These are phyloP conservation scores for Ganoderma lucidum DNA, from an alignment of 1,284 basidiomycete genomes.

Conservation along the genomic window DNA sequence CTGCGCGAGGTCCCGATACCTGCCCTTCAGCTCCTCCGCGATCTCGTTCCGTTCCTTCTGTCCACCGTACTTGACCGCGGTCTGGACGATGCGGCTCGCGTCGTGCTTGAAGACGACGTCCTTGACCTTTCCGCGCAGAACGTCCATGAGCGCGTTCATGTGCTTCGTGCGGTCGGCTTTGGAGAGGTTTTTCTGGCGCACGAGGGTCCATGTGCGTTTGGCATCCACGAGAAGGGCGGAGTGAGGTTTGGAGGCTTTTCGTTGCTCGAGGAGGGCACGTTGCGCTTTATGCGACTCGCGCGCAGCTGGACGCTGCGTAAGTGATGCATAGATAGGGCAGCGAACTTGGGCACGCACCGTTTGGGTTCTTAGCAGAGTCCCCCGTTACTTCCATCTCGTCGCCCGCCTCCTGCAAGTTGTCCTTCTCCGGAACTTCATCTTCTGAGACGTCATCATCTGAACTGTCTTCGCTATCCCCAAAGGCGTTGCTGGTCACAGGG, in stretches of 20 bases:
- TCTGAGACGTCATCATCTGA: slow-evolving; percentile 45
- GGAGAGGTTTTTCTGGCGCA: slow-evolving; percentile 76
- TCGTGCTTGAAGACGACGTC: slow-evolving; percentile 92
- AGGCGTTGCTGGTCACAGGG: slow-evolving; percentile 55
- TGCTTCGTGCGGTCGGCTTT: slow-evolving; percentile 79
- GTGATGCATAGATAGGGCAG: background rate
- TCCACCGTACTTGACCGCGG: slow-evolving; percentile 84
- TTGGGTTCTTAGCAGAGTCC: slow-evolving; percentile 54
- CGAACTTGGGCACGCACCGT: slow-evolving; percentile 50
- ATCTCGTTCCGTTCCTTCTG: slow-evolving; percentile 82
- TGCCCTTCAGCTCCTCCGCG: slow-evolving; percentile 82
- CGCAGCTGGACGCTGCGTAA: slow-evolving; percentile 48
- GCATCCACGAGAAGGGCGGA: slow-evolving; percentile 76
- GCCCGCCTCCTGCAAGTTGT: slow-evolving; percentile 36
- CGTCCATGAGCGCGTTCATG: slow-evolving; percentile 73
- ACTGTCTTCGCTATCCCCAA: slow-evolving; percentile 40
- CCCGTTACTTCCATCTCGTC: slow-evolving; percentile 29
- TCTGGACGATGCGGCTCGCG: slow-evolving; percentile 88
- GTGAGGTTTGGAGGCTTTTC: slow-evolving; percentile 81
- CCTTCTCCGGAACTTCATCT: slow-evolving; percentile 42
- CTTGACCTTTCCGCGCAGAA: slow-evolving; percentile 80
- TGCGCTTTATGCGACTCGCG: slow-evolving; percentile 76
- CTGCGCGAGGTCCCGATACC: slow-evolving; percentile 79
- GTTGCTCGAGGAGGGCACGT: slow-evolving; percentile 66
- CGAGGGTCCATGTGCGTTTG: slow-evolving; percentile 85